phyloP scores from a whole-genome alignment of 257 asterid species.

The Verbena officinalis region DNA sequence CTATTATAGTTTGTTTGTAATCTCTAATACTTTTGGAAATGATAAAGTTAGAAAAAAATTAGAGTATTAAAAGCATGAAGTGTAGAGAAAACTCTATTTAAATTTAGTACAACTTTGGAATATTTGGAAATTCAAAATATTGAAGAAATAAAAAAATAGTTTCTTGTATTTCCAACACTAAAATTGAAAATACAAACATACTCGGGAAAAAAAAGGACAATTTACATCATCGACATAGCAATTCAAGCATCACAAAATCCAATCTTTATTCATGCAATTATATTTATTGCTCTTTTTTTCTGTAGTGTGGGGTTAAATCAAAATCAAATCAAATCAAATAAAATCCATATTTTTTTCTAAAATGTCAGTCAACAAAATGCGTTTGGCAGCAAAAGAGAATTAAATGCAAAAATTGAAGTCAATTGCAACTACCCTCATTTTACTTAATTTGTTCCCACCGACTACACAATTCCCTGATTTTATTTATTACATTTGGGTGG shows the following conservation, averaged over 20 bases:
- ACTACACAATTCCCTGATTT: not conserved
- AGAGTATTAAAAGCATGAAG: no score
- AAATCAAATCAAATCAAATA: no score
- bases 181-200: not conserved
- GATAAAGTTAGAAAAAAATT: no score
- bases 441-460: conserved; percentile 7
- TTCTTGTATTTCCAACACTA: no score
- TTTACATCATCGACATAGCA: not conserved
- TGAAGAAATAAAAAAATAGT: no score
- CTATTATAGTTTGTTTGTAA: no score
- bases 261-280: not conserved
- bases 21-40: no score
- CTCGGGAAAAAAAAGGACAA: not conserved
- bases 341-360: no score
- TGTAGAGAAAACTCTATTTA: no score
- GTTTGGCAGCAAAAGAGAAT: not conserved
- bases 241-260: not conserved
- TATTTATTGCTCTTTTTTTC: no score
- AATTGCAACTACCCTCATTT: not conserved
- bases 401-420: not conserved
- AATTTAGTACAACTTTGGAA: no score
- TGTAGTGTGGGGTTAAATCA: no score
- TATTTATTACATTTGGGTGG: not conserved
- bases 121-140: not conserved
- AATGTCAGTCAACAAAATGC: not conserved